phyloP scores from a whole-genome alignment of 2,329 filamentous ascomycete genomes.

The Hypoxylon sp. region DNA sequence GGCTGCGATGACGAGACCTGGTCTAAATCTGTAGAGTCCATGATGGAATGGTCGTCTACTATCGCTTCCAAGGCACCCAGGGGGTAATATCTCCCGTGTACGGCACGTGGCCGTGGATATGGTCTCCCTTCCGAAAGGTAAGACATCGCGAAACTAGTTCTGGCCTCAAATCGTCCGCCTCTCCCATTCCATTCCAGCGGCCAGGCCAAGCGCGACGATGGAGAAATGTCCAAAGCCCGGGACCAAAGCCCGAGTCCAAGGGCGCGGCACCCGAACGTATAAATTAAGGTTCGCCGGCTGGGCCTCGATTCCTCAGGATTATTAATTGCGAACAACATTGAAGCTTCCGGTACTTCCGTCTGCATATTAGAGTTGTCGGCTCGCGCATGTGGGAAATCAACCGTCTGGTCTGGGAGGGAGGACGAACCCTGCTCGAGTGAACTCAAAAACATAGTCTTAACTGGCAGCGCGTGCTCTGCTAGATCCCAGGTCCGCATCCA shows the following conservation, averaged over 20 bases:
- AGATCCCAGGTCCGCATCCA: constrained; percentile 8
- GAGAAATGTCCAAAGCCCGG: too few species aligned
- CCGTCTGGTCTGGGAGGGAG: neutral
- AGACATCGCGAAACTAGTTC: neutral
- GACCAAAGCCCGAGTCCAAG: constrained; percentile 23
- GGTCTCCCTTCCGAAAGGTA: neutral
- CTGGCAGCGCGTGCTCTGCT: neutral
- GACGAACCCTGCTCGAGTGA: constrained; percentile 17
- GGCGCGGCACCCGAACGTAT: constrained; percentile 11
- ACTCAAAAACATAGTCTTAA: constrained; percentile 13
- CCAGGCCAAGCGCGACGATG: neutral
- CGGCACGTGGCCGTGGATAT: neutral
- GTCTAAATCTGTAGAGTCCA: constrained; percentile 1
- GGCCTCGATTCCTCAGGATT: constrained; percentile 5
- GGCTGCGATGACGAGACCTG: constrained; percentile 26
- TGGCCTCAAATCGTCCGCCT: constrained; percentile 21
- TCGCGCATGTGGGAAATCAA: constrained; percentile 23
- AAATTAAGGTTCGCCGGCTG: constrained; percentile 8
- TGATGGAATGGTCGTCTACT: constrained; percentile 21
- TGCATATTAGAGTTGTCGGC: constrained; percentile 22
- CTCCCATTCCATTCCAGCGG: constrained; percentile 26
- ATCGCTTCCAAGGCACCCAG: constrained; percentile 12
- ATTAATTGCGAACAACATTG: constrained; percentile 16
- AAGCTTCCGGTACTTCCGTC: constrained; percentile 29
- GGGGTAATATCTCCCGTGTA: neutral